These are phyloP conservation scores for Epithemia pelagica DNA, from an alignment of 108 stramenopile genomes.

Conservation along the genomic window DNA sequence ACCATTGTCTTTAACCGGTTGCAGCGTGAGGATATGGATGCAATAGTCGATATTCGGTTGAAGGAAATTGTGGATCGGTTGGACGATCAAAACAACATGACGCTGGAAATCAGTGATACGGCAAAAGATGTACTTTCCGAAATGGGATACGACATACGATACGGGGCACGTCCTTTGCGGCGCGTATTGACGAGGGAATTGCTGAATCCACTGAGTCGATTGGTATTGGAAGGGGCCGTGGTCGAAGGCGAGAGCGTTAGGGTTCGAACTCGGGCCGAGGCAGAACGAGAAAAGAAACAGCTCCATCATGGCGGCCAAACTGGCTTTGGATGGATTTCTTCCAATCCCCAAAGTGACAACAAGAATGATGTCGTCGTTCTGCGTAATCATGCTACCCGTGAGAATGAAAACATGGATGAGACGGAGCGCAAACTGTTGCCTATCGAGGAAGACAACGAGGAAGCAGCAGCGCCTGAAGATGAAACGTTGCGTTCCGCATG, in stretches of 20 bases:
- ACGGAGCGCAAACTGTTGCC: conserved; percentile 44
- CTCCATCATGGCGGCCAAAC: conserved; percentile 7
- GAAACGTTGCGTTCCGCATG: background rate
- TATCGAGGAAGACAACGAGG: conserved; percentile 21
- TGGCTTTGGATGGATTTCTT: conserved; percentile 39
- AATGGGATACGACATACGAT: conserved; percentile 82
- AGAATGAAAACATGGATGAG: conserved; percentile 25
- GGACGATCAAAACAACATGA: conserved; percentile 56
- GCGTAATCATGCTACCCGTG: conserved; percentile 34
- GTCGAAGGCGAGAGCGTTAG: conserved; percentile 55
- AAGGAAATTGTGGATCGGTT: conserved; percentile 51
- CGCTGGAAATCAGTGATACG: conserved; percentile 41
- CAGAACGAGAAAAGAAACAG: conserved; percentile 30
- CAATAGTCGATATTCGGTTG: conserved; percentile 58
- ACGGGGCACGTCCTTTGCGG: conserved; percentile 93
- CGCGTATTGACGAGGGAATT: conserved; percentile 81
- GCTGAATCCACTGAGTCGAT: conserved; percentile 74
- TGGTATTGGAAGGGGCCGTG: conserved; percentile 61
- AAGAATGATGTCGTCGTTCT: conserved; percentile 65
- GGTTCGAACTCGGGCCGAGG: conserved; percentile 67
- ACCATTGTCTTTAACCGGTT: conserved; percentile 61
- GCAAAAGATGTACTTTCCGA: conserved; percentile 56
- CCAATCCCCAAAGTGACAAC: conserved; percentile 27
- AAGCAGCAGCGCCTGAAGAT: too few relatives aligned
- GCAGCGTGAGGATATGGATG: conserved; percentile 65